Conservation (phyloP, 2,329 filamentous ascomycete species). For the Fusarium newnesense region DNA sequence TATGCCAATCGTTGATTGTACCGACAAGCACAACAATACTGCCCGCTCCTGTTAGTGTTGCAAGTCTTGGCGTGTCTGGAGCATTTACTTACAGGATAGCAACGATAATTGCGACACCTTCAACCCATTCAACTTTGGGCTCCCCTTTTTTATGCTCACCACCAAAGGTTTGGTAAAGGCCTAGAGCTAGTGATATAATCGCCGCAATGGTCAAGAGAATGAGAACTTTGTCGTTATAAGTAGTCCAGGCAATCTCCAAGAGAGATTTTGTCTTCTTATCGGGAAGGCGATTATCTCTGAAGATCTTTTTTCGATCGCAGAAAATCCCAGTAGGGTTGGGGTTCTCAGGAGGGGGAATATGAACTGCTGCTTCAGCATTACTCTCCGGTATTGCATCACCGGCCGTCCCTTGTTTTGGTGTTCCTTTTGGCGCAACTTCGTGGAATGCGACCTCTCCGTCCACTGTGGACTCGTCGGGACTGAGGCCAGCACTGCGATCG, state of each 20-base stretch:
- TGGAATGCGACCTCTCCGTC: slow-evolving; percentile 76
- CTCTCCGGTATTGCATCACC: slow-evolving; percentile 47
- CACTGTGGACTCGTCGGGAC: slow-evolving; percentile 73
- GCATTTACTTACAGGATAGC: slow-evolving; percentile 60
- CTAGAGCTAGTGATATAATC: slow-evolving; percentile 73
- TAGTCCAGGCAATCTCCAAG: slow-evolving; percentile 72
- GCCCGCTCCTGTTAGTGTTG: slow-evolving; percentile 7
- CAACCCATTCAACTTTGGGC: slow-evolving; percentile 73
- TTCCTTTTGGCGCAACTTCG: slow-evolving; percentile 59
- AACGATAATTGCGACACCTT: slow-evolving; percentile 73
- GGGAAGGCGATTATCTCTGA: slow-evolving; percentile 71
- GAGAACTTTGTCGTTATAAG: slow-evolving; percentile 79
- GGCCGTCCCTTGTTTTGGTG: slow-evolving; percentile 48
- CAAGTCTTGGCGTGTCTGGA: slow-evolving; percentile 48
- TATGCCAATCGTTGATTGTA: slow-evolving; percentile 74
- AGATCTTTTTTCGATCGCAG: slow-evolving; percentile 52
- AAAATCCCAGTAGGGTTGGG: slow-evolving; percentile 37
- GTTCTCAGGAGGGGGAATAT: slow-evolving; percentile 41
- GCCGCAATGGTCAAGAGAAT: slow-evolving; percentile 76
- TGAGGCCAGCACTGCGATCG: slow-evolving; percentile 72
- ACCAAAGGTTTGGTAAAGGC: slow-evolving; percentile 75
- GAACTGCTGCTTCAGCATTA: slow-evolving; percentile 38
- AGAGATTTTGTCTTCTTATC: slow-evolving; percentile 71
- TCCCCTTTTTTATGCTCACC: slow-evolving; percentile 55
- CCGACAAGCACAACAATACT: slow-evolving; percentile 70